Evolutionary conservation across 441 rosid genomes (phyloP).

Genomic region (Gossypium gossypioides): DNA sequence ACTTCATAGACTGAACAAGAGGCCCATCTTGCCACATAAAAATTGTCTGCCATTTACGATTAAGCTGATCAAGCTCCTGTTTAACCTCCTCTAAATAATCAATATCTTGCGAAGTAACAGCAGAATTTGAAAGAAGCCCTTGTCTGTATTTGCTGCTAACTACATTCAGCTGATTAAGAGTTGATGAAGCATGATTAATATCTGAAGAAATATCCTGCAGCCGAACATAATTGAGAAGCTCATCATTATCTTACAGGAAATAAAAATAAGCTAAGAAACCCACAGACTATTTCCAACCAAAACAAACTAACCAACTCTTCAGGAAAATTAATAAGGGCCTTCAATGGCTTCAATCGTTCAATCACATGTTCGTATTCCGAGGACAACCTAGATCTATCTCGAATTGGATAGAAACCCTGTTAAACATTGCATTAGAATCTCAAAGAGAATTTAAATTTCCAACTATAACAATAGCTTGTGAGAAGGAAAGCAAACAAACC

Average conservation of each 20-base stretch:
- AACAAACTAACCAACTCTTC: slow-evolving; percentile 38
- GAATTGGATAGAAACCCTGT: slow-evolving; percentile 90
- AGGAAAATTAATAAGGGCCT: slow-evolving; percentile 33
- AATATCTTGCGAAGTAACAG: slow-evolving; percentile 37
- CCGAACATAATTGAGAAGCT: slow-evolving; percentile 4
- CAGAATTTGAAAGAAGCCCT: slow-evolving; percentile 30
- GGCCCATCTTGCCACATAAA: slow-evolving; percentile 99
- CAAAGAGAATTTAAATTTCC: slow-evolving; percentile 10
- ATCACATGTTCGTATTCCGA: slow-evolving; percentile 46
- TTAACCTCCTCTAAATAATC: slow-evolving; percentile 48
- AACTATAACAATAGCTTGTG: background rate
- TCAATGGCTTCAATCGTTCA: slow-evolving; percentile 50
- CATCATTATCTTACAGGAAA: background rate
- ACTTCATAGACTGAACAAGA: slow-evolving; percentile 86
- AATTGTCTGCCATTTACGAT: slow-evolving; percentile 72
- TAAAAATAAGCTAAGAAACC: slow-evolving; percentile 12
- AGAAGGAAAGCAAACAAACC: slow-evolving; percentile 40
- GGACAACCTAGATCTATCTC: slow-evolving; percentile 76
- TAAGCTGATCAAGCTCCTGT: slow-evolving; percentile 43
- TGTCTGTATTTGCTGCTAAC: slow-evolving; percentile 35
- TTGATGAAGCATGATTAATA: slow-evolving; percentile 53
- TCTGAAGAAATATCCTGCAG: slow-evolving; percentile 60
- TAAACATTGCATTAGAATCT: slow-evolving; percentile 18
- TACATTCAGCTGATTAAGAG: slow-evolving; percentile 39
- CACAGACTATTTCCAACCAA: slow-evolving; percentile 1